Base-by-base conservation (phyloP, 164 flowering plant species). In the Sextonia rubra region DNA sequence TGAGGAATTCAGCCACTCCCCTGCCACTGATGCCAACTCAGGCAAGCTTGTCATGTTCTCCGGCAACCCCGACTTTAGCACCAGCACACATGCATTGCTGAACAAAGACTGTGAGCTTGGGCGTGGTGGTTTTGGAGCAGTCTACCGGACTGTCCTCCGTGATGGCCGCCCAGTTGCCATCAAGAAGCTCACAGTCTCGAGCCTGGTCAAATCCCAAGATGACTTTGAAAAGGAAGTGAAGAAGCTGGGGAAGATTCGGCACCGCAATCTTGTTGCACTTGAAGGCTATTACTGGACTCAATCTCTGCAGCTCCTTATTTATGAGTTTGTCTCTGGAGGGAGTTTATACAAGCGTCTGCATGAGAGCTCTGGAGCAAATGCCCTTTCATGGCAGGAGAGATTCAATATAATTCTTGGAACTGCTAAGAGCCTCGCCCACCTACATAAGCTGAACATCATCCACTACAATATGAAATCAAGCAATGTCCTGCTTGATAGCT, bases 231-330 rank as follows among this genome's bases (percentile, higher is more conserved):
- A 82, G 75, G 97, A 92, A 76, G 90, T 94, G 9, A 88, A 84
- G 80, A 87, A 78, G 74, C 88, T 94, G 11, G 99, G 97, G 27
- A 89, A 84, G 74, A 80, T 89, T 67, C 77, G 86, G 69, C 98
- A 94, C 77, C 75, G 58, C 0, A 92, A 94, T 81, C 89, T 94
- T 15, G 91, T 94, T 71, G 69, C 83, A 3, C 88, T 94, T 56
- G 92, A 91, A 74, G 99, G 99, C 8, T 94, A 92, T 76, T 94
- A 94, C 77, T 94, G 98, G 99, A 94, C 97, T 17, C 84, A 89
- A 22, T 89, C 95, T 0, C 71, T 94, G 64, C 99, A 94, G 78
- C 99, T 94, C 55, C 86, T 94, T 48, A 91, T 94, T 29, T 86
- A 82, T 58, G 98, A 94, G 74, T 94, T 83, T 73, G 85, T 90